These are phyloP conservation scores for Penicillium fimorum DNA, from an alignment of 495 filamentous ascomycete species.

Conservation along the genomic window DNA sequence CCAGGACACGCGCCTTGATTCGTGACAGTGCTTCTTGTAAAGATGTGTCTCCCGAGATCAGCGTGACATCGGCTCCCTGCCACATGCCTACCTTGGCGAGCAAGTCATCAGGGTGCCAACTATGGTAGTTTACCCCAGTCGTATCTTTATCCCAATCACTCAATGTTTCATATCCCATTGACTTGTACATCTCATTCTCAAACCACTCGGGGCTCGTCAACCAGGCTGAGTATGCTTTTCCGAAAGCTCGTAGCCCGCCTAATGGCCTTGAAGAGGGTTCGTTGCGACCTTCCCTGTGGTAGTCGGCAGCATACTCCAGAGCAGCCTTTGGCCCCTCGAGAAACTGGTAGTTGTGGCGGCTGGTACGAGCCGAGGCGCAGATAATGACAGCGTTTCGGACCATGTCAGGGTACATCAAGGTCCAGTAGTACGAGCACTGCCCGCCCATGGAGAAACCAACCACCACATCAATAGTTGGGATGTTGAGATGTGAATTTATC, in stretches of 20 bases:
- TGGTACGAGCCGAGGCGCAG: constrained; percentile 62
- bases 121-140: constrained; percentile 41
- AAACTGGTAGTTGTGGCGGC: constrained; percentile 65
- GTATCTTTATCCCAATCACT: constrained; percentile 60
- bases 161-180: constrained; percentile 50
- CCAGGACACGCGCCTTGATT: constrained; percentile 57
- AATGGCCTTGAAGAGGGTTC: constrained; percentile 10
- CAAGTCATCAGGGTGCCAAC: constrained; percentile 58
- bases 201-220: constrained; percentile 65
- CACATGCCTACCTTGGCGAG: constrained; percentile 62
- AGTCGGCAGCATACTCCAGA: constrained; percentile 33
- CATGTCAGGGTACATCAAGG: constrained; percentile 59
- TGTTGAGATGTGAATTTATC: constrained; percentile 53
- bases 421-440: constrained; percentile 62
- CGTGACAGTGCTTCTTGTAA: constrained; percentile 7
- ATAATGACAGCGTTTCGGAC: constrained; percentile 58
- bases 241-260: constrained; percentile 59
- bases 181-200: constrained; percentile 55
- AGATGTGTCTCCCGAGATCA: neutral
- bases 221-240: constrained; percentile 65
- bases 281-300: constrained; percentile 30
- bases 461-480: constrained; percentile 52
- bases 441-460: constrained; percentile 68
- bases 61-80: constrained; percentile 45
- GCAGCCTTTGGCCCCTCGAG: constrained; percentile 60